Conservation (phyloP, 208 protist genomes). For the Lotmaria passim region DNA sequence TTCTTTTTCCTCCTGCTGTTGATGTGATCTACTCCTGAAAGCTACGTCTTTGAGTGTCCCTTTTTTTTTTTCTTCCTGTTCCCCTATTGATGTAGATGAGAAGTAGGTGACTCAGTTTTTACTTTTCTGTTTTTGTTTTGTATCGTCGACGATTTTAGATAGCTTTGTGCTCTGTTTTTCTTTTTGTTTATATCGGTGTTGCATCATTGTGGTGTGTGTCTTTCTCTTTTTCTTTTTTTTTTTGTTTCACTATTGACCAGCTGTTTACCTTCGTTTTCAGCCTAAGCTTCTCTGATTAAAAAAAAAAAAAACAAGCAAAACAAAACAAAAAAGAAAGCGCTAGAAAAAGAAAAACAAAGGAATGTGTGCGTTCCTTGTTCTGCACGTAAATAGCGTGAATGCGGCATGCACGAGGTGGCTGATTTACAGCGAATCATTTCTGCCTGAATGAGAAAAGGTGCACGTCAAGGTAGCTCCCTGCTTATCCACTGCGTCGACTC, state of each 20-base stretch:
- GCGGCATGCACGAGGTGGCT: too few relatives aligned
- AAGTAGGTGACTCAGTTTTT: background rate
- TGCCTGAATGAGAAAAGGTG: too few relatives aligned
- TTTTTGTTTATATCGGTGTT: background rate
- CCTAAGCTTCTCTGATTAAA: conserved; percentile 1
- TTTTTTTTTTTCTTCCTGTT: background rate
- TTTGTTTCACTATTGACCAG: background rate
- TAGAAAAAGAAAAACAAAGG: too few relatives aligned
- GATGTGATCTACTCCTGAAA: background rate
- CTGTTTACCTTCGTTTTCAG: conserved; percentile 15
- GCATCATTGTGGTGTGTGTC: background rate
- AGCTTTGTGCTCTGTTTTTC: background rate
- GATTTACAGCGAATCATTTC: too few relatives aligned
- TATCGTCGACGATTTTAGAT: background rate
- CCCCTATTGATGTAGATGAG: background rate
- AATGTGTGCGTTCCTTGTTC: too few relatives aligned
- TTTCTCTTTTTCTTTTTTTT: background rate
- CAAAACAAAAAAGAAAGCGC: background rate
- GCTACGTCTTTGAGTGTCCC: background rate
- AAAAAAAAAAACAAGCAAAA: background rate
- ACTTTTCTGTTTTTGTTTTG: background rate
- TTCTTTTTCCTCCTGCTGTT: background rate
- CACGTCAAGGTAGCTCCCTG: too few relatives aligned
- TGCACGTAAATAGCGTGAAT: too few relatives aligned
- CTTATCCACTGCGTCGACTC: too few relatives aligned